A percentile compares a stretch with the other conserved stretches of the same genome.
Conservation (phyloP, 306 rosid genomes). For the Canavalia gladiata region DNA sequence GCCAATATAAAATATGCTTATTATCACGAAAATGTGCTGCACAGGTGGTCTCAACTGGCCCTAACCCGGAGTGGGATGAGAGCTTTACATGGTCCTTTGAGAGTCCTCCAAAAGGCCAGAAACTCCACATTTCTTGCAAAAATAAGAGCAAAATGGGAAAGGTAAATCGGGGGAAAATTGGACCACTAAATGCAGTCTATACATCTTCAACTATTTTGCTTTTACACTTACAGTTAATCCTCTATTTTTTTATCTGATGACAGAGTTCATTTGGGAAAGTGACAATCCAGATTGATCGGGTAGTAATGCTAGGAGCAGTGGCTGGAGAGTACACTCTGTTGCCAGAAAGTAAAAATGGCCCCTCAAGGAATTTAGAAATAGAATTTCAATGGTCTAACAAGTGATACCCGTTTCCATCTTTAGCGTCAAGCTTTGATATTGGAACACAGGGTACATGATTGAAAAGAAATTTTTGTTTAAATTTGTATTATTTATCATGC, state of each 20-base stretch:
- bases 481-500: slow-evolving; percentile 65
- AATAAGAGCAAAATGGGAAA: slow-evolving; percentile 99
- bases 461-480: slow-evolving; percentile 46
- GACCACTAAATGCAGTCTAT: slow-evolving; percentile 26
- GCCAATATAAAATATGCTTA: slow-evolving; percentile 28
- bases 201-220: slow-evolving; percentile 15
- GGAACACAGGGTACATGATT: slow-evolving; percentile 47
- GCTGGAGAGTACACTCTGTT: slow-evolving; percentile 92
- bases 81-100: slow-evolving; percentile 96
- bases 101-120: slow-evolving; percentile 99
- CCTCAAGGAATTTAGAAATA: slow-evolving; percentile 91
- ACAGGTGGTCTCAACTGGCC: slow-evolving; percentile 96
- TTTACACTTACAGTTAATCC: slow-evolving; percentile 25
- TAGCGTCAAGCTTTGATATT: slow-evolving; percentile 43
- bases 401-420: slow-evolving; percentile 48
- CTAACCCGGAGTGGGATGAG: slow-evolving; percentile 98
- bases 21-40: slow-evolving; percentile 41
- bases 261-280: slow-evolving; percentile 99
- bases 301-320: slow-evolving; percentile 95
- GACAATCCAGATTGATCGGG: slow-evolving; percentile 96
- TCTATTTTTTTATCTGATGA: slow-evolving; percentile 41
- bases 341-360: slow-evolving; percentile 96
- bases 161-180: slow-evolving; percentile 55
- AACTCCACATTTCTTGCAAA: slow-evolving; percentile 98
- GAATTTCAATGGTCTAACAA: slow-evolving; percentile 99